Evolutionary conservation across 805 yeast species (phyloP).

Genomic region (Wickerhamomyces xylosicus): DNA sequence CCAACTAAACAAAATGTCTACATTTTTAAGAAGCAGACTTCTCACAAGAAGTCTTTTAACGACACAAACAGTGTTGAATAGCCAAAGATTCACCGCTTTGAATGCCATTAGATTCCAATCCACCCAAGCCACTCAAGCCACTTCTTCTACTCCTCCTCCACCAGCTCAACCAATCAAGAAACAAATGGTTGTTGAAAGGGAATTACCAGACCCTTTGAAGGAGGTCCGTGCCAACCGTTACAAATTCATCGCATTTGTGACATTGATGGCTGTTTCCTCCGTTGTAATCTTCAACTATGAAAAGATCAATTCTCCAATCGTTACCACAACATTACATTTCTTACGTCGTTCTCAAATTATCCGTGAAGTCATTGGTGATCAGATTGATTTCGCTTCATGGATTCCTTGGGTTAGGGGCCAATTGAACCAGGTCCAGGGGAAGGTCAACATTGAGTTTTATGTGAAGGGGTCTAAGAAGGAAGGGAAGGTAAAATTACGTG

Average conservation of each 20-base stretch:
- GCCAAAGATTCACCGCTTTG: too few relatives aligned
- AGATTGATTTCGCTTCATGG: conserved; percentile 60
- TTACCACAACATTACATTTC: conserved; percentile 77
- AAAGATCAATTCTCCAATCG: conserved; percentile 81
- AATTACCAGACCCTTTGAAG: conserved; percentile 72
- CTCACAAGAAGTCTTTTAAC: too few relatives aligned
- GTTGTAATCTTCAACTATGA: conserved; percentile 84
- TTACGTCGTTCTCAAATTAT: conserved; percentile 67
- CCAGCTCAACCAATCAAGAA: too few relatives aligned
- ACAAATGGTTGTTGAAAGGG: conserved; percentile 40
- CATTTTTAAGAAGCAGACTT: too few relatives aligned
- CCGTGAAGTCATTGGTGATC: conserved; percentile 55
- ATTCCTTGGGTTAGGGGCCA: conserved; percentile 89
- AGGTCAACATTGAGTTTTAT: conserved; percentile 60
- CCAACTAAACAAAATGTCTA: too few relatives aligned
- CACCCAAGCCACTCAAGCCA: too few relatives aligned
- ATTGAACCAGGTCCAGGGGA: conserved; percentile 74
- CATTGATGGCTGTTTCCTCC: conserved; percentile 43
- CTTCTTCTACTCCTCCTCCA: too few relatives aligned
- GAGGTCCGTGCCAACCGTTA: conserved; percentile 39
- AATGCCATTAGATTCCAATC: too few relatives aligned
- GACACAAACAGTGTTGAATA: too few relatives aligned
- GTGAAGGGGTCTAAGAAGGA: conserved; percentile 59
- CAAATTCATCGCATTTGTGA: conserved; percentile 45
- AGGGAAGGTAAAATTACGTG: conserved; percentile 51